Evolutionary conservation across 192 early-diverging fungal species (phyloP).

Genomic region (Dissophora ornata): DNA sequence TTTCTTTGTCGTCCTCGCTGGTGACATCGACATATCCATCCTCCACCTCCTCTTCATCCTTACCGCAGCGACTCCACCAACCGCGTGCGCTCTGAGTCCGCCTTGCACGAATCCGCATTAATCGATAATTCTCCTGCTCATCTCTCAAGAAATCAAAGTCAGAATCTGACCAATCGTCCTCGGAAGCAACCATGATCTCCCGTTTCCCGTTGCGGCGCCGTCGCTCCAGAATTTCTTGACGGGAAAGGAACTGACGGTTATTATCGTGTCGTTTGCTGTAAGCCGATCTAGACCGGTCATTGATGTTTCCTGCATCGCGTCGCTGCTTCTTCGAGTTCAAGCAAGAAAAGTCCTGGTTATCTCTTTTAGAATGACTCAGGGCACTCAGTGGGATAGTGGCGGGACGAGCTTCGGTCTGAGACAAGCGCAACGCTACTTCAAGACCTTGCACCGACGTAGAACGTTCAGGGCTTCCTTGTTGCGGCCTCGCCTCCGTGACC

Average conservation of each 20-base stretch:
- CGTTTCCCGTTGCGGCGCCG: constrained; percentile 21
- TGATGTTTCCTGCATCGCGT: constrained; percentile 8
- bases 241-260: background rate
- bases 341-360: constrained; percentile 19
- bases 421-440: background rate
- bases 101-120: constrained; percentile 24
- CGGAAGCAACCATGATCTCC: constrained; percentile 30
- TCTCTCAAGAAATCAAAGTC: constrained; percentile 45
- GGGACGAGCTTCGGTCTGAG: background rate
- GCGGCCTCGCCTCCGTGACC: no score
- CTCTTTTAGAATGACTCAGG: constrained; percentile 33
- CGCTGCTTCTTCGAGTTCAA: constrained; percentile 23
- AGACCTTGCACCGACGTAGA: background rate
- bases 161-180: constrained; percentile 39
- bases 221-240: constrained; percentile 12
- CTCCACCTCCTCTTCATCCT: background rate
- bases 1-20: constrained; percentile 3
- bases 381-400: constrained; percentile 34
- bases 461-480: background rate
- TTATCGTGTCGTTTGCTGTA: constrained; percentile 1
- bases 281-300: background rate
- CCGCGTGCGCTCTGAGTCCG: constrained; percentile 6
- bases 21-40: constrained; percentile 4
- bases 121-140: constrained; percentile 42
- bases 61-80: constrained; percentile 3